A percentile compares a stretch with the other conserved stretches of the same genome.
Conservation (phyloP, 768 basidiomycete species). For the Lentinula sp. region DNA sequence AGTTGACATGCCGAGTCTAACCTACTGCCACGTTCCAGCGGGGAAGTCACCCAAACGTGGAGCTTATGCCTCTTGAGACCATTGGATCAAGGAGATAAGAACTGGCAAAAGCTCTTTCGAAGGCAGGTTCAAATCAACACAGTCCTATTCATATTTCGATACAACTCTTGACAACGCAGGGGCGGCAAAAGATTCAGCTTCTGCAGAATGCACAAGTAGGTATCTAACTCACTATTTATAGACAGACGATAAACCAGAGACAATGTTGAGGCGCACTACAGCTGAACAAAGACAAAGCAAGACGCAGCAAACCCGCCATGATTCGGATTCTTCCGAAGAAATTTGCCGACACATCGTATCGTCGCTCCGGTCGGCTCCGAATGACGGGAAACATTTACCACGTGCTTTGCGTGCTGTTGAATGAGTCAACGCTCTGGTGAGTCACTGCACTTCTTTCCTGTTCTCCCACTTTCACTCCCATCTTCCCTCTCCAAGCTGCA, state of each 20-base stretch:
- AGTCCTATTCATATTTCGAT: too few relatives aligned
- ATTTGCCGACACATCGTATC: too few relatives aligned
- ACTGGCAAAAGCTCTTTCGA: too few relatives aligned
- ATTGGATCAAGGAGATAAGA: not conserved
- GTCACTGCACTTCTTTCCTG: not conserved
- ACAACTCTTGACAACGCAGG: too few relatives aligned
- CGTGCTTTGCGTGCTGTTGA: not conserved
- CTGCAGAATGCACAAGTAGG: too few relatives aligned
- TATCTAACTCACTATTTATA: too few relatives aligned
- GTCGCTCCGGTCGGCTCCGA: not conserved
- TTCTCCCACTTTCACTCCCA: not conserved
- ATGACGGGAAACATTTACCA: not conserved
- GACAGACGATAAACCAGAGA: too few relatives aligned
- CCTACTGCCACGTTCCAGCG: not conserved
- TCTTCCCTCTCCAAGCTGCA: not conserved
- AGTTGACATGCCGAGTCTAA: not conserved
- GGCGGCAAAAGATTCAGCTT: too few relatives aligned
- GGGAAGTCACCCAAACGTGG: not conserved
- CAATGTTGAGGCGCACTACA: not conserved
- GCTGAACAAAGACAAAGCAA: not conserved
- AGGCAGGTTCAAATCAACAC: too few relatives aligned
- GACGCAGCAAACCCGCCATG: not conserved
- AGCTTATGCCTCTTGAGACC: not conserved
- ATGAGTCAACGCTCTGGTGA: not conserved
- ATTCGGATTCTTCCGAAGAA: too few relatives aligned